Base-by-base conservation (phyloP, 768 basidiomycete species). In the Trametes elegans region DNA sequence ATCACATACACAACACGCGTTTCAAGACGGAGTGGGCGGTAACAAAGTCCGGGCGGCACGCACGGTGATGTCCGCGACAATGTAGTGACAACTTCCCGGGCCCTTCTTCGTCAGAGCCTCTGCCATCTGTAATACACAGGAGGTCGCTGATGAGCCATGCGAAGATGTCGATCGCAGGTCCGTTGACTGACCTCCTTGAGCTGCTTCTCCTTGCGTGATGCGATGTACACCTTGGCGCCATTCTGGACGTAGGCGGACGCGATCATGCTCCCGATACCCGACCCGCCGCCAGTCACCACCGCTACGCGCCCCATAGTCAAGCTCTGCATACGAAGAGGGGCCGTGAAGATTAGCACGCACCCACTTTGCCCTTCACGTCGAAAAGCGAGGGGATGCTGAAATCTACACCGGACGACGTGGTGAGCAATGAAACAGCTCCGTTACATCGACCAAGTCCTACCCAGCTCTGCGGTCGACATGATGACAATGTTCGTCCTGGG, bases 221-320 rank as follows among this genome's bases (percentile, higher is more conserved):
- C 91, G 61, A 95, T 93, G 72, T 94, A 93, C 36, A 96, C 93
- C 62, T 83, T 87, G 29, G 87, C 90, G 11, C 93, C 93, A 63
- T 94, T 93, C 71, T 86, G 82, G 1, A 87, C 88, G 62, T 91
- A 86, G 1, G 88, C 85, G 0, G 82, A 74, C 21, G 93, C 90
- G 62, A 94, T 92, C 81, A 90, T 87, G 64, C 81, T 84, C 7
- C 92, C 92, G 40, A 95, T 81, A 1, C 92, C 92, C 35, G 87
- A 86, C 43, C 88, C 83, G 19, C 92, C 92, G 2, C 92, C 92
- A 1, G 90, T 93, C 18, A 92, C 81, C 41, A 92, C 81, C 45
- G 87, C 88, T 87, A 62, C 23, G 6, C 5, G 4, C 21, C 10
- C 31, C 49, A 40, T n/a, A 41, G 9, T 46, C 23, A 19, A 45